Evolutionary conservation across 805 yeast genomes (phyloP), one percentile per base, ranked within the genome.

Genomic region (Teunomyces pallodes): DNA sequence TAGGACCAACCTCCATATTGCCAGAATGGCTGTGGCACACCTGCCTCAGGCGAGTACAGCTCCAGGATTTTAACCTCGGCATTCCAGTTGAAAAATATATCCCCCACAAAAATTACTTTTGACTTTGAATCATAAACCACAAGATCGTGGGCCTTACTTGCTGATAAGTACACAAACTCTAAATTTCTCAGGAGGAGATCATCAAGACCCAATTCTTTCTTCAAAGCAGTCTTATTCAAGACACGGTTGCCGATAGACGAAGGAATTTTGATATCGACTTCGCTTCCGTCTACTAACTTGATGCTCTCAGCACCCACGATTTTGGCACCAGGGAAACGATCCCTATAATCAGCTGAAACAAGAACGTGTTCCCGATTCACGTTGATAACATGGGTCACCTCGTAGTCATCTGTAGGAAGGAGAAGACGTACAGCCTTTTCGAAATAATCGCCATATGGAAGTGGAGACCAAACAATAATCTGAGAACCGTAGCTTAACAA

Each of bases 401-500:
- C 46, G 41, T 42, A 38, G 16, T 36, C 43, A 7, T 42, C 46
- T 12, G 30, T 28, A 8, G 50, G 51, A 1, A 52, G 41, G 14
- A 56, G 45, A n/a, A 50, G 24, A 13, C 45, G 38, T 12, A 57
- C 49, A 7, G 52, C 52, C 31, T 48, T 44, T n/a, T 46, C 28
- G 28, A 52, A 48, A 38, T 51, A 53, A 10, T 46, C 47, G 1
- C 55, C 54, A 33, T 43, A 56, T 2, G 52, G 54, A 30, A 56
- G 39, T 3, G 58, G 47, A 2, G 56, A 50, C 52, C 51, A 56
- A 20, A 55, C 52, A 13, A 61, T 52, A 6, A 60, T 42, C 17
- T 51, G 43, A 32, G 53, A 54, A 38, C 62, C 54, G 53, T 60
- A 54, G 35, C 64, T 55, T 54, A 72, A 60, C 9, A 70, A 50